Percentiles rank a stretch among this genome's conserved stretches.
phyloP scores from a whole-genome alignment of 192 early-diverging fungal species.

The Coemansia sp. region DNA sequence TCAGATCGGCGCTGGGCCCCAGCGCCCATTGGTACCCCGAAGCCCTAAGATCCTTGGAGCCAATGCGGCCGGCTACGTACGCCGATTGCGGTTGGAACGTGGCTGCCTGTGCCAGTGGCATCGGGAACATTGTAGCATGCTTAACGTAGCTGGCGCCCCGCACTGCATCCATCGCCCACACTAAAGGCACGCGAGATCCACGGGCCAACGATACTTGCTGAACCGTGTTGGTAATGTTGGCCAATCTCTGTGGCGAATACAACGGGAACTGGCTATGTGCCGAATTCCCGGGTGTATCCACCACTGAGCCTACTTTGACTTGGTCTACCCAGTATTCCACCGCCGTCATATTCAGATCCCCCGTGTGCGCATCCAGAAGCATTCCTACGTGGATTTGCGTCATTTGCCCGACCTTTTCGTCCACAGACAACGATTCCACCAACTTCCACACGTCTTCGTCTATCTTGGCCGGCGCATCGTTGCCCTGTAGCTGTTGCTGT shows the following conservation, averaged over 20 bases:
- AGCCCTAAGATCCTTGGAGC: slow-evolving; percentile 61
- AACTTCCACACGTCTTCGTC: slow-evolving; percentile 52
- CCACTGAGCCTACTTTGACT: slow-evolving; percentile 57
- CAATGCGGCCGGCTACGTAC: slow-evolving; percentile 58
- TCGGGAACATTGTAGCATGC: slow-evolving; percentile 60
- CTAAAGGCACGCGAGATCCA: slow-evolving; percentile 56
- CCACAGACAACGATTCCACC: slow-evolving; percentile 52
- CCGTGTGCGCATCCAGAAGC: slow-evolving; percentile 49
- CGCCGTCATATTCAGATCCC: slow-evolving; percentile 51
- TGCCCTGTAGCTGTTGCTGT: slow-evolving; percentile 1
- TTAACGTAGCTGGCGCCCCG: slow-evolving; percentile 58
- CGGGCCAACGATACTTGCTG: slow-evolving; percentile 56
- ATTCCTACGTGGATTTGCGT: slow-evolving; percentile 59
- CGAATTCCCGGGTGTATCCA: slow-evolving; percentile 58
- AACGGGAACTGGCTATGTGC: slow-evolving; percentile 33
- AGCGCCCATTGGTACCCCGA: slow-evolving; percentile 59
- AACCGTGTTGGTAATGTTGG: slow-evolving; percentile 53
- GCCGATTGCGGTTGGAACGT: slow-evolving; percentile 59
- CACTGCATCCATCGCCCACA: slow-evolving; percentile 61
- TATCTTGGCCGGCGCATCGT: slow-evolving; percentile 29
- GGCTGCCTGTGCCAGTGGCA: slow-evolving; percentile 57
- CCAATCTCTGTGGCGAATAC: slow-evolving; percentile 52
- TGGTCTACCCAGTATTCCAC: slow-evolving; percentile 56
- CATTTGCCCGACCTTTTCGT: slow-evolving; percentile 67
- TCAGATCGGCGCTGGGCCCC: slow-evolving; percentile 58